Conservation (phyloP, 352 stramenopile genomes). For the Globisporangium megalacanthum region DNA sequence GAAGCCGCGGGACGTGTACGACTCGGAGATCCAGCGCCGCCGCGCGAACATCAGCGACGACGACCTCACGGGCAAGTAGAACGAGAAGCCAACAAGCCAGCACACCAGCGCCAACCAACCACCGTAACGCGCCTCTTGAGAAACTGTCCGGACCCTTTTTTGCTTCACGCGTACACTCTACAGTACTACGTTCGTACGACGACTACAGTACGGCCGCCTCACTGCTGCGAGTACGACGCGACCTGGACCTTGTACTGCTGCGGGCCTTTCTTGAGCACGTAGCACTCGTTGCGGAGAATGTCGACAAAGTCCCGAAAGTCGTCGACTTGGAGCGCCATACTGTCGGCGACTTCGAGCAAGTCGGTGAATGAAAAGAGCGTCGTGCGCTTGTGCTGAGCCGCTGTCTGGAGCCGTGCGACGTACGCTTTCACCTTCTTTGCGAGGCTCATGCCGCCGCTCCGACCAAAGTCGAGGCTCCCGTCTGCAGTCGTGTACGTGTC, state of each 20-base stretch:
- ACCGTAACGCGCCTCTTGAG: no score
- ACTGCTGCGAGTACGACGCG: conserved; percentile 35
- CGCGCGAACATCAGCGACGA: conserved; percentile 55
- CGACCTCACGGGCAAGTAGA: conserved; percentile 18
- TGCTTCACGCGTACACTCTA: no score
- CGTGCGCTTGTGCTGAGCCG: conserved; percentile 47
- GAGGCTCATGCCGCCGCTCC: conserved; percentile 61
- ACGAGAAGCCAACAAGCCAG: background rate
- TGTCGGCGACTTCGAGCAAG: conserved; percentile 63
- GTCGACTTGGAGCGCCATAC: conserved; percentile 68
- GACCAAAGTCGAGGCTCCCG: conserved; percentile 83
- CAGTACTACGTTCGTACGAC: no score
- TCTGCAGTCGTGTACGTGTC: conserved; percentile 89
- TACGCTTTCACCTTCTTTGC: conserved; percentile 80
- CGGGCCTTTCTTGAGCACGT: conserved; percentile 79
- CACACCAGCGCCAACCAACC: background rate
- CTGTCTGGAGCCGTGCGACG: conserved; percentile 69
- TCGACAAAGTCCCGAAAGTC: conserved; percentile 84
- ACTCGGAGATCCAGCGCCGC: conserved; percentile 59
- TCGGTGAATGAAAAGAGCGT: conserved; percentile 76
- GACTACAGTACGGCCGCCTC: background rate
- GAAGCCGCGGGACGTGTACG: conserved; percentile 72
- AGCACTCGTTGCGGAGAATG: conserved; percentile 82
- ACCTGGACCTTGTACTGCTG: conserved; percentile 76
- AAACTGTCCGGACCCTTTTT: no score